Conservation (phyloP, 345 rosid species). For the Chamaenerion angustifolium region DNA sequence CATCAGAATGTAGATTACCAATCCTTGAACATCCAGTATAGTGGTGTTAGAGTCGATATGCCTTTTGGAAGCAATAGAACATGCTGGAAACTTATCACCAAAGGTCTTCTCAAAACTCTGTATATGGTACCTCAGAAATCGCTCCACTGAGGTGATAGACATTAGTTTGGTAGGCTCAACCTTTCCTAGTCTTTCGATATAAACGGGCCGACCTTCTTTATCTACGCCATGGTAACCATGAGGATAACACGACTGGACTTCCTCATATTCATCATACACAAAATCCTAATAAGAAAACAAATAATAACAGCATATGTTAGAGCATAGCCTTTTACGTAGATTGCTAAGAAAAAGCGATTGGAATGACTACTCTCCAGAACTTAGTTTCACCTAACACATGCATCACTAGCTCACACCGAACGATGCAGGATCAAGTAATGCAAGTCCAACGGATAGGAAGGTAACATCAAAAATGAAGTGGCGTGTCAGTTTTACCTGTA, state of each 20-base stretch:
- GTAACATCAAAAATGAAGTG: too few relatives aligned
- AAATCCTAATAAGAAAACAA: constrained; percentile 50
- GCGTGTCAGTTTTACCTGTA: constrained; percentile 37
- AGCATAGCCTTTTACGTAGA: neutral
- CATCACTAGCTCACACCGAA: too few relatives aligned
- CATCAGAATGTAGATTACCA: constrained; percentile 30
- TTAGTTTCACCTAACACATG: too few relatives aligned
- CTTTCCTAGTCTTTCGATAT: constrained; percentile 76
- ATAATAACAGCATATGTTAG: neutral
- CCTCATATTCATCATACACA: constrained; percentile 63
- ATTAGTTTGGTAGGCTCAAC: constrained; percentile 64
- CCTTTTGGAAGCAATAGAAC: constrained; percentile 74
- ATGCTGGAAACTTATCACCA: constrained; percentile 80
- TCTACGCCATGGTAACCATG: constrained; percentile 98
- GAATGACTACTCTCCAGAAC: neutral
- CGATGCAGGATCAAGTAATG: too few relatives aligned
- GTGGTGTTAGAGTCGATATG: constrained; percentile 63
- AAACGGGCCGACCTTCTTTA: constrained; percentile 75
- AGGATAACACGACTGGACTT: constrained; percentile 73
- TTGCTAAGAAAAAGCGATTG: neutral
- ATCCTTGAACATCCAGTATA: constrained; percentile 76
- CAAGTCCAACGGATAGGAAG: too few relatives aligned
- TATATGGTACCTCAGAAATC: constrained; percentile 78
- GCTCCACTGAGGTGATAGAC: constrained; percentile 72
- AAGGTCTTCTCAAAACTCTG: constrained; percentile 89